Evolutionary conservation across 495 filamentous ascomycete species (phyloP).

Genomic region (Letharia columbiana): DNA sequence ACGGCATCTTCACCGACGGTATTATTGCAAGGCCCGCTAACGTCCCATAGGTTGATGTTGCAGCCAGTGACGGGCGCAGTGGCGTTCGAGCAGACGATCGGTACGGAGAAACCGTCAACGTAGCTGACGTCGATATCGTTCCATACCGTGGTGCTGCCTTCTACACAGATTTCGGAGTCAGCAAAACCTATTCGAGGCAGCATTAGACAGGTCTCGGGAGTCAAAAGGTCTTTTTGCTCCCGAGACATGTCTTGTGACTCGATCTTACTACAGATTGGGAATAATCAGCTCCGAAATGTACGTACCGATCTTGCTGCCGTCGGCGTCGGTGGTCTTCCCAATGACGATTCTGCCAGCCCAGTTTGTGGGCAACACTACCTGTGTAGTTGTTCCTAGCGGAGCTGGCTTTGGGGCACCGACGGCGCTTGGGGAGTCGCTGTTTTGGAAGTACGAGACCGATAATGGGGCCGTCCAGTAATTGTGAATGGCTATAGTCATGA

Average conservation of each 20-base stretch:
- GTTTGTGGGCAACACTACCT: conserved; percentile 19
- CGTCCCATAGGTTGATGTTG: conserved; percentile 27
- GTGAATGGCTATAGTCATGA: conserved; percentile 15
- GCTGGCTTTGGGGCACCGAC: conserved; percentile 6
- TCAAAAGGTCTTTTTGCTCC: too few species aligned
- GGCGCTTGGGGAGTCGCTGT: conserved; percentile 8
- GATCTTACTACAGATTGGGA: too few species aligned
- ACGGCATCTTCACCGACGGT: conserved; percentile 13
- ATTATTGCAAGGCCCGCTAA: conserved; percentile 16
- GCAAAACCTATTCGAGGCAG: too few species aligned
- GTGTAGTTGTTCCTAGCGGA: conserved; percentile 15
- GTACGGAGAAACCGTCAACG: conserved; percentile 29
- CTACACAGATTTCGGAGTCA: too few species aligned
- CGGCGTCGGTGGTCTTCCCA: conserved; percentile 16
- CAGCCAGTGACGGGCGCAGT: conserved; percentile 25
- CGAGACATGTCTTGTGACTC: too few species aligned
- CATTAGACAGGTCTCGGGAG: too few species aligned
- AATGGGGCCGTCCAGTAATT: conserved; percentile 16
- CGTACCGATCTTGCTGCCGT: conserved; percentile 21
- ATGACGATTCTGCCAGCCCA: conserved; percentile 25
- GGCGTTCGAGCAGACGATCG: conserved; percentile 24
- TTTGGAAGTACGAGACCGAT: conserved; percentile 16
- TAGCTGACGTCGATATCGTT: conserved; percentile 24
- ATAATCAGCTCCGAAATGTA: too few species aligned
- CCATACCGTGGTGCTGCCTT: conserved; percentile 21